phyloP scores from a whole-genome alignment of 2,329 filamentous ascomycete genomes.

The Fusarium sororula region DNA sequence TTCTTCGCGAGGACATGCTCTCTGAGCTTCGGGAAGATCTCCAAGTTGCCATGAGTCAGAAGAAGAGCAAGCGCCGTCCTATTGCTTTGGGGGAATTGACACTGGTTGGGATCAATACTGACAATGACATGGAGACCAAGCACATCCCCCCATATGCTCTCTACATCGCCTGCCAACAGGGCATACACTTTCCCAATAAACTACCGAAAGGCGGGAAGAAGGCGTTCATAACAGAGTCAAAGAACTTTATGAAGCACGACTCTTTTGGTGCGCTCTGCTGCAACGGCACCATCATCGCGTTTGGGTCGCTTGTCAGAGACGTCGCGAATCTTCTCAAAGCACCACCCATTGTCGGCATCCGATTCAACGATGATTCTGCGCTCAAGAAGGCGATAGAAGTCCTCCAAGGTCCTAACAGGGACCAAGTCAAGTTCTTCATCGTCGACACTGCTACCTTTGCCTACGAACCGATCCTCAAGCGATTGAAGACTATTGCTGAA shows the following conservation, averaged over 20 bases:
- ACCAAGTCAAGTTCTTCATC: slow-evolving; percentile 58
- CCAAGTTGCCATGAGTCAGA: slow-evolving; percentile 58
- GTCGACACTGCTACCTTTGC: slow-evolving; percentile 75
- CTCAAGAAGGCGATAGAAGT: slow-evolving; percentile 58
- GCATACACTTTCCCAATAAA: too few species aligned
- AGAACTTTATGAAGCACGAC: slow-evolving; percentile 64
- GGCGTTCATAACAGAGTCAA: slow-evolving; percentile 57
- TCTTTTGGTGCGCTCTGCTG: slow-evolving; percentile 69
- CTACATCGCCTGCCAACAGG: slow-evolving; percentile 52
- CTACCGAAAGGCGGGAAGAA: slow-evolving; percentile 47
- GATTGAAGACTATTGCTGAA: slow-evolving; percentile 64
- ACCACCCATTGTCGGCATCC: slow-evolving; percentile 60
- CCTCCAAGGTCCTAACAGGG: slow-evolving; percentile 45
- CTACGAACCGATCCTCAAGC: slow-evolving; percentile 71
- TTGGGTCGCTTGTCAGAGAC: slow-evolving; percentile 66
- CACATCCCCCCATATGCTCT: slow-evolving; percentile 48
- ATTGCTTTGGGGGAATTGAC: slow-evolving; percentile 52
- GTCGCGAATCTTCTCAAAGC: slow-evolving; percentile 52
- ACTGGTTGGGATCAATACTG: slow-evolving; percentile 51
- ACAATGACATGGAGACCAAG: slow-evolving; percentile 31
- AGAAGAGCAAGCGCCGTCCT: slow-evolving; percentile 54
- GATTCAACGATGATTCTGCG: slow-evolving; percentile 57
- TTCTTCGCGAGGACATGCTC: slow-evolving; percentile 77
- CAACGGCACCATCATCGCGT: slow-evolving; percentile 63
- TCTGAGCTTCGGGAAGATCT: slow-evolving; percentile 71